Base-by-base conservation (phyloP, 805 yeast genomes). In the Kuraishia cidri region DNA sequence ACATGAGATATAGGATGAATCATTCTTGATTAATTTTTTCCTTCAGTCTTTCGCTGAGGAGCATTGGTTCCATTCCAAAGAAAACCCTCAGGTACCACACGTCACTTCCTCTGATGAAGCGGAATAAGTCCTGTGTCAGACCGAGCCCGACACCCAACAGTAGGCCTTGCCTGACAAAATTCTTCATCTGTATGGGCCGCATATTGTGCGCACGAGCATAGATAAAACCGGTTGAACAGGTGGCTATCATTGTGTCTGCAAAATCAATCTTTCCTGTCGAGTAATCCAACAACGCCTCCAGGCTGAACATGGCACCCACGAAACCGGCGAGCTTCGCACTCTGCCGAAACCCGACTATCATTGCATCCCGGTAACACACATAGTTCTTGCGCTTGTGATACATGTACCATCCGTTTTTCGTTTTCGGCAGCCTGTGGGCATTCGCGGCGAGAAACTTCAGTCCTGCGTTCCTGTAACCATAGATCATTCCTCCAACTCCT, bases 331-430 rank as follows among this genome's bases (percentile, higher is more conserved):
- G 60, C 44, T 64, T 68, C 12, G 44, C 40, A 34, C 63, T 68
- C 7, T 60, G 59, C 24, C 45, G 51, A n/a, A 66, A 43, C 0
- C 79, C 87, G 6, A 42, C 34, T 13, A 57, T 58, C 40, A 73
- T 55, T 1, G 83, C 84, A 18, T 62, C 61, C 36, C 69, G 62
- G 23, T 80, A 53, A 55, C 84, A 73, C 20, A 79, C 81, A 52
- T 82, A 81, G 54, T 82, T 80, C 58, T 83, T 85, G 40, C 85
- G 67, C 55, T 81, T 84, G 55, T 85, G 92, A 54, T 85, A 85
- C 50, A 79, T 80, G 48, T 80, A 85, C 95, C 95, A 85, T 0
- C 90, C 92, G 14, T 85, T 87, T 34, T 74, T 79, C 0, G 79
- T 74, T 15, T 54, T 64, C 6, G 95, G 95, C 36, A 86, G 57